Conservation (phyloP, 805 yeast genomes). For the Pachysolen tannophilus region DNA sequence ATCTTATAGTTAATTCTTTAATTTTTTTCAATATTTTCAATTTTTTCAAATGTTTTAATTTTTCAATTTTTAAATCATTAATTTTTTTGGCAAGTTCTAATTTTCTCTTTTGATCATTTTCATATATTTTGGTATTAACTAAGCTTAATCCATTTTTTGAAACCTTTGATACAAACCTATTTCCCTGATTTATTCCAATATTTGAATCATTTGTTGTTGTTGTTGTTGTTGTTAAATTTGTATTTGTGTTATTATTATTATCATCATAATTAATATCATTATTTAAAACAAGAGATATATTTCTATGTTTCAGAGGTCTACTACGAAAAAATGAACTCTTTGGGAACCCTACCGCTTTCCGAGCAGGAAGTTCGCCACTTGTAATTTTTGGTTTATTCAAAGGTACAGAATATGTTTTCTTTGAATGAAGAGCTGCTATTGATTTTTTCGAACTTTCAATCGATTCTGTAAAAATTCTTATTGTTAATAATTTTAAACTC, state of each 20-base stretch:
- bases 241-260: no score
- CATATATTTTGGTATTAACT: constrained; percentile 28
- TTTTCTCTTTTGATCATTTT: constrained; percentile 20
- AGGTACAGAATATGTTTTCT: no score
- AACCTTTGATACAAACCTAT: constrained; percentile 20
- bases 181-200: not conserved
- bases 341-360: no score
- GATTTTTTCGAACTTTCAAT: no score
- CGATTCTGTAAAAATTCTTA: no score
- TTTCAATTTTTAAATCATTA: constrained; percentile 12
- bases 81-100: constrained; percentile 16
- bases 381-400: no score
- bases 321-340: no score
- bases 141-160: constrained; percentile 30
- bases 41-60: constrained; percentile 11
- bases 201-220: constrained; percentile 12
- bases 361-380: no score
- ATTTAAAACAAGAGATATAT: constrained; percentile 25
- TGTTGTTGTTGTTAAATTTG: constrained; percentile 8
- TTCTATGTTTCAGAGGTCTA: constrained; percentile 14
- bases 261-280: constrained; percentile 10
- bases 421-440: no score
- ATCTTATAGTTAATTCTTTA: constrained; percentile 24
- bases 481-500: no score
- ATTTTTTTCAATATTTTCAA: constrained; percentile 13